These are phyloP conservation scores for Hypocreales sp. DNA, from an alignment of 2,329 filamentous ascomycete species.

Conservation along the genomic window DNA sequence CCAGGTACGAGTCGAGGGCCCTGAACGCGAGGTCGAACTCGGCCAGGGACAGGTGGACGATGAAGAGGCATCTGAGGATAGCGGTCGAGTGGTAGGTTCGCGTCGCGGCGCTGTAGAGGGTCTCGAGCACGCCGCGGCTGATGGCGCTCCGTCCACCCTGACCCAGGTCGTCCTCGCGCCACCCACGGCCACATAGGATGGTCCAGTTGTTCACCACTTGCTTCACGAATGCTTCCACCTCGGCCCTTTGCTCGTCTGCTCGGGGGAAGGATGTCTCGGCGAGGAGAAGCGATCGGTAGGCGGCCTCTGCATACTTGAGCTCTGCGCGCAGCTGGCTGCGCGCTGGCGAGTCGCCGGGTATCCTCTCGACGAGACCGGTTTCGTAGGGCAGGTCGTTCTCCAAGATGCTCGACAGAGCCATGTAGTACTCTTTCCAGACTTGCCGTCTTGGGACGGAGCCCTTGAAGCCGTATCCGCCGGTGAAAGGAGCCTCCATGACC, in stretches of 20 bases:
- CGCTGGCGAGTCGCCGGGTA: slow-evolving; percentile 32
- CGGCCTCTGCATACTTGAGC: slow-evolving; percentile 60
- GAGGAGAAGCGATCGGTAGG: slow-evolving; percentile 67
- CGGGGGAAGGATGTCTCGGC: slow-evolving; percentile 71
- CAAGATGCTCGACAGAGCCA: slow-evolving; percentile 61
- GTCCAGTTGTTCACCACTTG: slow-evolving; percentile 76
- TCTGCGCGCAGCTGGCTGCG: slow-evolving; percentile 57
- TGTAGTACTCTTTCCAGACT: slow-evolving; percentile 79
- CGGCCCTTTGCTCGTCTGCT: slow-evolving; percentile 61
- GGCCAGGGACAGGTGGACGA: slow-evolving; percentile 70
- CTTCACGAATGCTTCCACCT: slow-evolving; percentile 71
- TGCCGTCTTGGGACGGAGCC: slow-evolving; percentile 45
- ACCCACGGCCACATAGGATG: slow-evolving; percentile 62
- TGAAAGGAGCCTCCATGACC: slow-evolving; percentile 25
- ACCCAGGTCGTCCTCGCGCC: slow-evolving; percentile 69
- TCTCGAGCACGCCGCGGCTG: slow-evolving; percentile 66
- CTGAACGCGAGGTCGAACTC: slow-evolving; percentile 88
- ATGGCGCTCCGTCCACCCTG: slow-evolving; percentile 63
- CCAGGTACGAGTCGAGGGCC: slow-evolving; percentile 81
- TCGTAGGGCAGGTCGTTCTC: slow-evolving; percentile 48
- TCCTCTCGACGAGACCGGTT: slow-evolving; percentile 23
- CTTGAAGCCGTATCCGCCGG: slow-evolving; percentile 41
- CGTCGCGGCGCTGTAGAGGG: slow-evolving; percentile 76
- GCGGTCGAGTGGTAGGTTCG: slow-evolving; percentile 93
- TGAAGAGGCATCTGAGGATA: slow-evolving; percentile 74